Percentiles rank a stretch among this genome's conserved stretches.
These are phyloP conservation scores for Apophysomyces elegans DNA, from an alignment of 371 early-diverging fungal genomes.

Conservation along the genomic window DNA sequence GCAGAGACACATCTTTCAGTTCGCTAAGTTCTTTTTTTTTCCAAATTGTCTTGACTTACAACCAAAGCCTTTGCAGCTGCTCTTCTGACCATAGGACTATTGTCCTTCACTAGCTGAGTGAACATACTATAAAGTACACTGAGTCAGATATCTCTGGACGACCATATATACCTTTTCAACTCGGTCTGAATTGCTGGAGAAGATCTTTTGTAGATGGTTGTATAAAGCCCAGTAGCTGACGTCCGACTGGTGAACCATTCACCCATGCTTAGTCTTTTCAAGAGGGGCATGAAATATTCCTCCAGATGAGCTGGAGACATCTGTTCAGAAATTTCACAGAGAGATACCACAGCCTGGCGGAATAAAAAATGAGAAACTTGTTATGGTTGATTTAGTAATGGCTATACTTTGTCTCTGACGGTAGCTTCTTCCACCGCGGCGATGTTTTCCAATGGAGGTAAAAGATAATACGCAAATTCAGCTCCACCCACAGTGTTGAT, in stretches of 20 bases:
- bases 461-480: constrained; percentile 80
- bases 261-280: constrained; percentile 90
- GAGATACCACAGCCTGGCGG: constrained; percentile 89
- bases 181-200: constrained; percentile 81
- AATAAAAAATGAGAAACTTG: constrained; percentile 6
- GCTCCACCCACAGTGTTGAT: constrained; percentile 92
- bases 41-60: constrained; percentile 42
- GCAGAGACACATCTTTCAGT: constrained; percentile 8
- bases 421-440: constrained; percentile 97
- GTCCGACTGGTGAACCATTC: constrained; percentile 98
- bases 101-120: constrained; percentile 86
- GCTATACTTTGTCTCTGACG: constrained; percentile 89
- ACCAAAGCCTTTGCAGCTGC: constrained; percentile 91
- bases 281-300: constrained; percentile 85
- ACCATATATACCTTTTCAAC: constrained; percentile 68
- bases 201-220: constrained; percentile 77
- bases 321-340: constrained; percentile 77
- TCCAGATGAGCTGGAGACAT: constrained; percentile 83
- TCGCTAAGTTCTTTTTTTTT: neutral
- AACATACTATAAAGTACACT: constrained; percentile 47
- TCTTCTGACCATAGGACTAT: constrained; percentile 98
- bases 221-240: constrained; percentile 92
- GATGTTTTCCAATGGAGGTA: constrained; percentile 93
- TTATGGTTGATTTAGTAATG: neutral
- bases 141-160: neutral